Percentiles rank a stretch among this genome's conserved stretches.
These are phyloP conservation scores for Kuraishia piskuri DNA, from an alignment of 805 yeast species.

Conservation along the genomic window DNA sequence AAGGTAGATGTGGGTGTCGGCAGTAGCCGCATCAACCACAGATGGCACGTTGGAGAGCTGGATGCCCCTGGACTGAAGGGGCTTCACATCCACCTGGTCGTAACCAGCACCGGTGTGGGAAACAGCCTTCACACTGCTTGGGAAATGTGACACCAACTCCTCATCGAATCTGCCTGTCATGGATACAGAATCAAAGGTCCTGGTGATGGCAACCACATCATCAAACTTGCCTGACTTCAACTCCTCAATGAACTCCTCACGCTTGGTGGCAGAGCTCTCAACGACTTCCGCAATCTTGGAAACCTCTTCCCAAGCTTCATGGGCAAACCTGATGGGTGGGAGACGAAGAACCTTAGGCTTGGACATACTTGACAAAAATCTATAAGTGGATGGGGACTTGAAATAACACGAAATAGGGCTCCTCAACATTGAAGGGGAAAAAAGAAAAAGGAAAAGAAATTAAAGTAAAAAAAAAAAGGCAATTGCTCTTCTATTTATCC, in stretches of 20 bases:
- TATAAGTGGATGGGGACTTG: constrained; percentile 1
- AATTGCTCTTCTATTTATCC: background rate
- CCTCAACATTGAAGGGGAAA: background rate
- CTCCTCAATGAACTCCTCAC: constrained; percentile 31
- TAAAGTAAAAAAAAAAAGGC: background rate
- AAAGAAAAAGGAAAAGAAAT: background rate
- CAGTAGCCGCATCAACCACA: constrained; percentile 46
- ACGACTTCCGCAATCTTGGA: constrained; percentile 38
- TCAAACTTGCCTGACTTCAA: constrained; percentile 24
- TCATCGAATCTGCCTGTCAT: constrained; percentile 34
- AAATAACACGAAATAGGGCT: background rate
- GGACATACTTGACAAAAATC: constrained; percentile 15
- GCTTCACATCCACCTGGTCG: constrained; percentile 38
- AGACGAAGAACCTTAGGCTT: constrained; percentile 59
- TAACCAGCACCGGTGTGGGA: constrained; percentile 53
- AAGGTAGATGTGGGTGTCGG: constrained; percentile 45
- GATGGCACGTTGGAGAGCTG: constrained; percentile 46
- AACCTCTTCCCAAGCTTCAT: constrained; percentile 57
- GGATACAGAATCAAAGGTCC: constrained; percentile 30
- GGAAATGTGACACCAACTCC: constrained; percentile 29
- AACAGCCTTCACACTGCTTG: constrained; percentile 30
- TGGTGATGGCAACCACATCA: constrained; percentile 29
- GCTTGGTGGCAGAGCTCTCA: constrained; percentile 27
- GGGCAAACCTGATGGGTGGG: constrained; percentile 53
- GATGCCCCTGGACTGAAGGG: constrained; percentile 30